phyloP scores from a whole-genome alignment of 352 stramenopile species.

The Phytophthora macrochlamydospora region DNA sequence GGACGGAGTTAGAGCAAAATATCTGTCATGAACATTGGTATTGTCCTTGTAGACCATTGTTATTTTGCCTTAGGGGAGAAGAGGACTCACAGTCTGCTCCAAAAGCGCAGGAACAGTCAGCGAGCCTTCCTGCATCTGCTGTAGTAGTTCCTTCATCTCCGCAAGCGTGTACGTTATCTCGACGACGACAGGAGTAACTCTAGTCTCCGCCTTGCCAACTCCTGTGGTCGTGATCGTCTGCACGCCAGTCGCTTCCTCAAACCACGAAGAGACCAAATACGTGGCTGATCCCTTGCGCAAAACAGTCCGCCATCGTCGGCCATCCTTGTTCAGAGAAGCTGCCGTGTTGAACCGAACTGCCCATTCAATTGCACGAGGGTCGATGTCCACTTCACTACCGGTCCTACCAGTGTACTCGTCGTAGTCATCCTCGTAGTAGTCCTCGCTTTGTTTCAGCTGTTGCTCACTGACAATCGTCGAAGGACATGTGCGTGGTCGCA shows the following conservation, averaged over 20 bases:
- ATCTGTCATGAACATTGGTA: slow-evolving; percentile 21
- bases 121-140: slow-evolving; percentile 22
- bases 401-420: slow-evolving; percentile 3
- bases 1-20: slow-evolving; percentile 51
- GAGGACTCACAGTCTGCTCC: slow-evolving; percentile 7
- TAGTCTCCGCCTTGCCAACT: slow-evolving; percentile 1
- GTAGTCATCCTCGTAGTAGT: slow-evolving; percentile 23
- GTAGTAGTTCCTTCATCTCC: slow-evolving; percentile 29
- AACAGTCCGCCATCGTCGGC: slow-evolving; percentile 16
- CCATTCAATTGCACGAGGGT: slow-evolving; percentile 17
- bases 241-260: slow-evolving; percentile 25
- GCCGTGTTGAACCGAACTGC: slow-evolving; percentile 21
- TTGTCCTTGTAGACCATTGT: background rate
- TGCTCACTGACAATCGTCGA: slow-evolving; percentile 48
- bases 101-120: slow-evolving; percentile 22
- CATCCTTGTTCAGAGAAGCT: slow-evolving; percentile 17
- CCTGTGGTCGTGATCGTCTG: slow-evolving; percentile 19
- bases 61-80: slow-evolving; percentile 17
- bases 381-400: slow-evolving; percentile 14
- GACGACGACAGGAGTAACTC: slow-evolving; percentile 3
- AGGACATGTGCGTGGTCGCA: slow-evolving; percentile 55
- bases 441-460: slow-evolving; percentile 5
- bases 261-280: slow-evolving; percentile 31
- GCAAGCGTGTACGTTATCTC: slow-evolving; percentile 16
- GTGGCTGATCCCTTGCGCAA: slow-evolving; percentile 17